A percentile compares a stretch with the other conserved stretches of the same genome.
Evolutionary conservation across 2,329 filamentous ascomycete genomes (phyloP).

Genomic region (Penicillium janthinellum): DNA sequence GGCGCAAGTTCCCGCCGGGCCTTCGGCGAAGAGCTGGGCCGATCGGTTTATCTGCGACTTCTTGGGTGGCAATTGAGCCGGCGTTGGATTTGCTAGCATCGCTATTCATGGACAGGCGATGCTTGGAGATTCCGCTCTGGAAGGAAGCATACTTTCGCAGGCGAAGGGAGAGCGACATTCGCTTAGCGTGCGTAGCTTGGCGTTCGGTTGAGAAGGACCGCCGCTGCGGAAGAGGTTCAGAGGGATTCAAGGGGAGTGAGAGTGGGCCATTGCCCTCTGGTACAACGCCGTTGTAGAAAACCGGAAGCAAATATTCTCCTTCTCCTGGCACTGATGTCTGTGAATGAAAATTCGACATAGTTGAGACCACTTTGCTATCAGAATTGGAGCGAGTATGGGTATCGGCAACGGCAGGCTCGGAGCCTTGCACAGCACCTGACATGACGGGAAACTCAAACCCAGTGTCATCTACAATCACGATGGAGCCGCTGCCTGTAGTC

Average conservation of each 20-base stretch:
- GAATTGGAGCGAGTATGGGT: neutral
- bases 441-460: slow-evolving; percentile 43
- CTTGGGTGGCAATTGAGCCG: slow-evolving; percentile 19
- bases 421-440: slow-evolving; percentile 38
- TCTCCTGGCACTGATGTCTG: slow-evolving; percentile 25
- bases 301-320: slow-evolving; percentile 33
- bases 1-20: slow-evolving; percentile 74
- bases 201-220: slow-evolving; percentile 34
- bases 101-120: slow-evolving; percentile 30
- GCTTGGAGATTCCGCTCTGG: slow-evolving; percentile 44
- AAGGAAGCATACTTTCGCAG: slow-evolving; percentile 50
- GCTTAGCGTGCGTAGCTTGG: slow-evolving; percentile 27
- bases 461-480: slow-evolving; percentile 78
- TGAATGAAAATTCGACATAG: slow-evolving; percentile 15
- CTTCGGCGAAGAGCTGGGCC: slow-evolving; percentile 66
- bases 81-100: slow-evolving; percentile 23
- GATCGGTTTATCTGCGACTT: slow-evolving; percentile 28
- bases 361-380: neutral
- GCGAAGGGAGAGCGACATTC: slow-evolving; percentile 35
- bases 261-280: slow-evolving; percentile 13
- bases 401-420: neutral
- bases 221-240: slow-evolving; percentile 22
- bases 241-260: slow-evolving; percentile 19
- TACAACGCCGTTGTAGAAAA: slow-evolving; percentile 31
- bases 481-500: slow-evolving; percentile 83